A percentile compares a stretch with the other conserved stretches of the same genome.
Evolutionary conservation across 306 rosid genomes (phyloP).

Genomic region (Pyrus communis): DNA sequence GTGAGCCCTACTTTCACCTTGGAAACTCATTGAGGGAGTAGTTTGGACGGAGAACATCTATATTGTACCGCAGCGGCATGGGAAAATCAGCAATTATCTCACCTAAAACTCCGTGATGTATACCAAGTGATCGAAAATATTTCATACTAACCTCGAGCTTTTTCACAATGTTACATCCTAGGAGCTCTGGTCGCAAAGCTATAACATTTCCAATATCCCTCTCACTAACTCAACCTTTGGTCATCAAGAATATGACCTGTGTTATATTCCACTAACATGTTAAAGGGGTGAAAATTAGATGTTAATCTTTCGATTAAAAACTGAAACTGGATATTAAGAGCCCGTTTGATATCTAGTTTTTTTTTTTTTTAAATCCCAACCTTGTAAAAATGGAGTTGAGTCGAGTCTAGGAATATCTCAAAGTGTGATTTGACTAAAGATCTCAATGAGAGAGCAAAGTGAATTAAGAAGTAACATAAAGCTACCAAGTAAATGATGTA

Average conservation of each 20-base stretch:
- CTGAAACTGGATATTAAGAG: neutral
- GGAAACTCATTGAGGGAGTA: constrained; percentile 11
- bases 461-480: too few relatives aligned
- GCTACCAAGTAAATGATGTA: too few relatives aligned
- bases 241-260: constrained; percentile 87
- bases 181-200: constrained; percentile 87
- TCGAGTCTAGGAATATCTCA: too few relatives aligned
- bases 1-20: too few relatives aligned
- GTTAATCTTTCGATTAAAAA: neutral
- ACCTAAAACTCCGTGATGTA: constrained; percentile 50
- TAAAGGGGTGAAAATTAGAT: neutral
- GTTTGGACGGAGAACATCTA: constrained; percentile 75
- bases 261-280: constrained; percentile 21
- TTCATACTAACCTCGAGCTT: constrained; percentile 77
- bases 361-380: too few relatives aligned
- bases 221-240: constrained; percentile 72
- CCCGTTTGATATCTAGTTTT: too few relatives aligned
- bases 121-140: constrained; percentile 79
- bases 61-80: constrained; percentile 70
- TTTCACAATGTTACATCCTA: constrained; percentile 70
- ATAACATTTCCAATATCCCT: constrained; percentile 65
- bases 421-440: too few relatives aligned
- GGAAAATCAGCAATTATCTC: constrained; percentile 91
- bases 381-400: too few relatives aligned
- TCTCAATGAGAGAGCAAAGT: too few relatives aligned